phyloP scores from a whole-genome alignment of 169 alveolate species.

The Plasmodium fragile region DNA sequence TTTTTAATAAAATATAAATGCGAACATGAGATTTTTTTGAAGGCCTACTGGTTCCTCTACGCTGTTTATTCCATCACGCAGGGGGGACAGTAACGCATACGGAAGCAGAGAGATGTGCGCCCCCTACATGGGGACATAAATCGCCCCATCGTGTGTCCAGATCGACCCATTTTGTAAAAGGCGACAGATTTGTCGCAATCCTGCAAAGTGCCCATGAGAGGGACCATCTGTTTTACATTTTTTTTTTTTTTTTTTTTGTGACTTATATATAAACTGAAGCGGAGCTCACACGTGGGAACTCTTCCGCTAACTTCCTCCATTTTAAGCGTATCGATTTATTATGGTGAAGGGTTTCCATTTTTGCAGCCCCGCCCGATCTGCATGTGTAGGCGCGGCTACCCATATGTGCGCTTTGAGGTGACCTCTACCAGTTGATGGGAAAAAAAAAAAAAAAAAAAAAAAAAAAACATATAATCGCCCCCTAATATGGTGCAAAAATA shows the following conservation, averaged over 20 bases:
- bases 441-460: no score
- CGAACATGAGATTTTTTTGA: conserved; percentile 17
- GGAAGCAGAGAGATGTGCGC: background rate
- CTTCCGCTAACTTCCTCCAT: background rate
- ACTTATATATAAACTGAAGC: background rate
- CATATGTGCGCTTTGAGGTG: background rate
- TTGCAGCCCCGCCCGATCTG: background rate
- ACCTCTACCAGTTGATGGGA: background rate
- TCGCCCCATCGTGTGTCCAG: background rate
- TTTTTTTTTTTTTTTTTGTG: background rate
- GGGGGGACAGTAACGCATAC: background rate
- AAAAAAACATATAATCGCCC: background rate
- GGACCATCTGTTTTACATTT: background rate
- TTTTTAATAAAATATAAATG: conserved; percentile 48
- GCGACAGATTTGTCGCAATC: background rate
- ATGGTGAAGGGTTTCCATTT: background rate
- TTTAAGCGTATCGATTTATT: background rate
- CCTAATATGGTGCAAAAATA: background rate
- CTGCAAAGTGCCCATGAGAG: background rate
- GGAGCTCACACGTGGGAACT: background rate
- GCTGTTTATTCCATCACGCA: conserved; percentile 46
- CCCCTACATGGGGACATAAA: background rate
- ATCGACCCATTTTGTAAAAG: background rate
- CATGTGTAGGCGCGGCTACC: background rate
- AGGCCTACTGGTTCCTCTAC: conserved; percentile 44